Conservation (phyloP, 805 yeast species). For the Priceomyces carsonii region DNA sequence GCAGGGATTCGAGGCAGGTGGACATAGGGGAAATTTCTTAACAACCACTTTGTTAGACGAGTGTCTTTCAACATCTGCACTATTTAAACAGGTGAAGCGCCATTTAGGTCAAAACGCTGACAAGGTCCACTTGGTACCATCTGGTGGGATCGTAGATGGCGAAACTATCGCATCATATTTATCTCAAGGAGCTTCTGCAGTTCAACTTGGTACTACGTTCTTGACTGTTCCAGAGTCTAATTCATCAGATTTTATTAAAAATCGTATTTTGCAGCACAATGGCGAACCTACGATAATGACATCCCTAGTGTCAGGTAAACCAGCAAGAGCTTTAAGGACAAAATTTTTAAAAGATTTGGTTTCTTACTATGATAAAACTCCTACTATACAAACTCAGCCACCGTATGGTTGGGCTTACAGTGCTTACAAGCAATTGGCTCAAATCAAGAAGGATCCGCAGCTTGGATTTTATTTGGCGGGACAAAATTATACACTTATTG, state of each 20-base stretch:
- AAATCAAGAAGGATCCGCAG: slow-evolving; percentile 10
- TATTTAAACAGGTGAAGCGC: slow-evolving; percentile 22
- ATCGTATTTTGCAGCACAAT: slow-evolving; percentile 6
- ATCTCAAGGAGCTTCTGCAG: slow-evolving; percentile 49
- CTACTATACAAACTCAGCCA: slow-evolving; percentile 22
- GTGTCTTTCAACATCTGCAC: slow-evolving; percentile 34
- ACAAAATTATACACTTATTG: slow-evolving; percentile 27
- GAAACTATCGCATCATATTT: slow-evolving; percentile 29
- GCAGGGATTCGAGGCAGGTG: slow-evolving; percentile 69
- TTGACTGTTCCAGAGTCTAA: slow-evolving; percentile 35
- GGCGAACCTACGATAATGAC: slow-evolving; percentile 29
- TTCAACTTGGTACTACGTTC: slow-evolving; percentile 57
- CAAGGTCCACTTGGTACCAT: slow-evolving; percentile 40
- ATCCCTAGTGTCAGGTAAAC: slow-evolving; percentile 36
- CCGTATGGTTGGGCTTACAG: slow-evolving; percentile 34
- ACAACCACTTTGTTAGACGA: slow-evolving; percentile 25
- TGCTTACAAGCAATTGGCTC: slow-evolving; percentile 28
- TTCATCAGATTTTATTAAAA: slow-evolving; percentile 18
- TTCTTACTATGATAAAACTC: slow-evolving; percentile 6
- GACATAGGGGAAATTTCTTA: slow-evolving; percentile 56
- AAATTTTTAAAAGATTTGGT: slow-evolving; percentile 30
- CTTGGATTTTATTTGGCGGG: slow-evolving; percentile 37
- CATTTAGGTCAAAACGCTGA: slow-evolving; percentile 1
- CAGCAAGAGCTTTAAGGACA: slow-evolving; percentile 38
- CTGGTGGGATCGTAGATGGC: slow-evolving; percentile 53